These are phyloP conservation scores for Komagataea norvegica DNA, from an alignment of 1,139 yeast species.

Conservation along the genomic window DNA sequence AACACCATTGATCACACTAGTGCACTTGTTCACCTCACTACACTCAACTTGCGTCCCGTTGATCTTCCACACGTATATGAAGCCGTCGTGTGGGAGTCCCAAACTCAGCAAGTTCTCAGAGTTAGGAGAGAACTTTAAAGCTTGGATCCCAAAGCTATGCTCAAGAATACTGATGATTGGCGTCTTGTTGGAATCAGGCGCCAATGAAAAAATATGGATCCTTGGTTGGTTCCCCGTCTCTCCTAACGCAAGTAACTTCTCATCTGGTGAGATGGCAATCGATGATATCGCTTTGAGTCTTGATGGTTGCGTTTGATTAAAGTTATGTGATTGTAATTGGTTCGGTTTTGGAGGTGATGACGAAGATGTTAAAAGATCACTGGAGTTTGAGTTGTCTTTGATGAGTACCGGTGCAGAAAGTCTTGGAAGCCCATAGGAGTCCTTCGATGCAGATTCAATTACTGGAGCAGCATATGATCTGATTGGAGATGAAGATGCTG, in stretches of 20 bases:
- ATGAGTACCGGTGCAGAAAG: constrained; percentile 6
- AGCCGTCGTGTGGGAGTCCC: constrained; percentile 64
- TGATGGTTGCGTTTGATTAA: too few species aligned
- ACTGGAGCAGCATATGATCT: not conserved
- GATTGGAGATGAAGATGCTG: not conserved
- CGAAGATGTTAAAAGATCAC: constrained; percentile 17
- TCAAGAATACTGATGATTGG: constrained; percentile 54
- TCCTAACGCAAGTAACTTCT: constrained; percentile 54
- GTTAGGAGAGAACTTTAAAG: constrained; percentile 53
- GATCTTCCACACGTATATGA: constrained; percentile 54
- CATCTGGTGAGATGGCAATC: constrained; percentile 51
- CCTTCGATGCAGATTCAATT: constrained; percentile 16
- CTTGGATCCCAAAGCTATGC: constrained; percentile 58
- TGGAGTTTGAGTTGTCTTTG: constrained; percentile 1
- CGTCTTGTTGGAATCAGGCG: constrained; percentile 38
- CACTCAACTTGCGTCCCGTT: constrained; percentile 25
- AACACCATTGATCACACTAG: constrained; percentile 49
- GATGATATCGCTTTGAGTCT: constrained; percentile 52
- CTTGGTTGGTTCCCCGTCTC: constrained; percentile 66
- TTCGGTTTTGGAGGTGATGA: constrained; percentile 28
- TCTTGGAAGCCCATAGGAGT: constrained; percentile 12
- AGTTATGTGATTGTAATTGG: constrained; percentile 27
- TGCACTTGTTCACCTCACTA: constrained; percentile 54
- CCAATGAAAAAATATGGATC: constrained; percentile 53
- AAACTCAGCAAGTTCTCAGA: constrained; percentile 51